Evolutionary conservation across 164 flowering plant genomes (phyloP).

Genomic region (Kingdonia uniflora): DNA sequence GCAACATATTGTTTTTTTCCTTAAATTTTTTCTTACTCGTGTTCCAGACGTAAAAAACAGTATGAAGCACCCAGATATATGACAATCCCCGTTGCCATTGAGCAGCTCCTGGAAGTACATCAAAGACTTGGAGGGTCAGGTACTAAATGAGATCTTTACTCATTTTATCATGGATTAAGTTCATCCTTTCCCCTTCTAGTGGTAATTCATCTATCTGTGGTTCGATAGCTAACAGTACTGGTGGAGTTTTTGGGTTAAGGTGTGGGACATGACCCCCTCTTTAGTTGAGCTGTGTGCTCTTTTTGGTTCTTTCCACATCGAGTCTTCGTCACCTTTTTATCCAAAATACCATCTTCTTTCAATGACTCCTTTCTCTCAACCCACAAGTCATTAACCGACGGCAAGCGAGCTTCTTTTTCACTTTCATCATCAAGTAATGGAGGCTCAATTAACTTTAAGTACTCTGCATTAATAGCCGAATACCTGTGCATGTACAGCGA

Average conservation of each 20-base stretch:
- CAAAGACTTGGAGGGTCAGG: conserved; percentile 51
- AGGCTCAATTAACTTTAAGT: too few relatives aligned
- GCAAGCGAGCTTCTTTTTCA: too few relatives aligned
- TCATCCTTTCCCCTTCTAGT: not conserved
- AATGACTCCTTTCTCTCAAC: too few relatives aligned
- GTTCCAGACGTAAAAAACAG: conserved; percentile 62
- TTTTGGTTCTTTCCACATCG: too few relatives aligned
- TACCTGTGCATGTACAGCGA: too few relatives aligned
- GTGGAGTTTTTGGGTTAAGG: not conserved
- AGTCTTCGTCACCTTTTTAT: too few relatives aligned
- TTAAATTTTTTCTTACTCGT: not conserved
- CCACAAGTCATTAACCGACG: too few relatives aligned
- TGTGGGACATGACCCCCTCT: not conserved
- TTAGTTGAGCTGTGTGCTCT: too few relatives aligned
- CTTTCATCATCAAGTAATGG: too few relatives aligned
- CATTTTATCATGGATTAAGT: not conserved
- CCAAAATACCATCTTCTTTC: too few relatives aligned
- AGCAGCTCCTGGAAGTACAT: conserved; percentile 86
- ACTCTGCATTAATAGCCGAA: too few relatives aligned
- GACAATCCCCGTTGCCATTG: conserved; percentile 82
- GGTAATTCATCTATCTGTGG: not conserved
- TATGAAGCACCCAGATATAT: conserved; percentile 89
- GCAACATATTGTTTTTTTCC: not conserved
- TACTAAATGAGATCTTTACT: conserved; percentile 9
- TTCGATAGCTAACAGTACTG: not conserved